Evolutionary conservation across 2,329 filamentous ascomycete species (phyloP).

Genomic region (Rhytidhysteron rufulum): DNA sequence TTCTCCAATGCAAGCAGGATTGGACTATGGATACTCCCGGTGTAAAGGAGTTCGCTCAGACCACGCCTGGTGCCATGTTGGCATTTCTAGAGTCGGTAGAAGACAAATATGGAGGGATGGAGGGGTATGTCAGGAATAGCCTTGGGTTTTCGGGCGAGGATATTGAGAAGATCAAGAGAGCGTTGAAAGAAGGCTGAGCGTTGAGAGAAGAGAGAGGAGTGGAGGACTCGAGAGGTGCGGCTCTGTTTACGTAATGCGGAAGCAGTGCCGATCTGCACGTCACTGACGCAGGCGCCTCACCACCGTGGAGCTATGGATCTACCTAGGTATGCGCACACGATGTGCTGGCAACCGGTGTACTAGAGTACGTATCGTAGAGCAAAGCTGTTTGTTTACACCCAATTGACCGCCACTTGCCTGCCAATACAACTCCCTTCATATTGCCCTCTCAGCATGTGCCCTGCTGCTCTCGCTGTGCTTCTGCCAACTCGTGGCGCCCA

Average conservation of each 20-base stretch:
- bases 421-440: too few species aligned
- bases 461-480: not conserved
- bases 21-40: slow-evolving; percentile 13
- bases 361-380: too few species aligned
- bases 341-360: too few species aligned
- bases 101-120: slow-evolving; percentile 12
- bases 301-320: too few species aligned
- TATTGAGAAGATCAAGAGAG: slow-evolving; percentile 9
- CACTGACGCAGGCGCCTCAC: too few species aligned
- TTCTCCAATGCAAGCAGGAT: slow-evolving; percentile 13
- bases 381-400: too few species aligned
- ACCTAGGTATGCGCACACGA: too few species aligned
- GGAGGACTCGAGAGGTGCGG: too few species aligned
- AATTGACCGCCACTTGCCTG: too few species aligned
- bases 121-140: slow-evolving; percentile 10
- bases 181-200: slow-evolving; percentile 10
- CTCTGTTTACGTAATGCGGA: too few species aligned
- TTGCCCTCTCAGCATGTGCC: slow-evolving; percentile 2
- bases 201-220: not conserved
- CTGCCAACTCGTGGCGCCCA: slow-evolving; percentile 1
- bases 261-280: too few species aligned
- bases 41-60: slow-evolving; percentile 10
- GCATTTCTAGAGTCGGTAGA: slow-evolving; percentile 12
- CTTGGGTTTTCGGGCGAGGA: slow-evolving; percentile 15
- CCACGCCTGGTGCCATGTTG: slow-evolving; percentile 11